Conservation (phyloP, 306 rosid genomes). For the Notholithocarpus densiflorus region DNA sequence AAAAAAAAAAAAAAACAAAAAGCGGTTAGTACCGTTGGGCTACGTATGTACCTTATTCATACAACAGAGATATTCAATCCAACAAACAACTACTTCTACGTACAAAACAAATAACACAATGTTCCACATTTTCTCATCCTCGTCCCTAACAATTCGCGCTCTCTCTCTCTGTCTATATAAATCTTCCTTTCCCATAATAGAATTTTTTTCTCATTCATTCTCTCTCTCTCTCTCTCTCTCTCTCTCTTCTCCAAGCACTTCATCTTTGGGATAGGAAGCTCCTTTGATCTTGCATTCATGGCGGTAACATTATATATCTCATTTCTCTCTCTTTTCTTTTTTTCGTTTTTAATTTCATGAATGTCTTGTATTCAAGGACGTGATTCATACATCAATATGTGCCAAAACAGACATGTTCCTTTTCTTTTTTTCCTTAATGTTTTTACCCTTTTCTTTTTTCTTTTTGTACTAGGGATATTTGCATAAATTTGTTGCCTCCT, state of each 20-base stretch:
- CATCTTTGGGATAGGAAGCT: constrained; percentile 10
- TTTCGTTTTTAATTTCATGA: too few relatives aligned
- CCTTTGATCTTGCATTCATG: constrained; percentile 33
- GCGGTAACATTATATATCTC: constrained; percentile 39
- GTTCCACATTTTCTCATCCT: neutral
- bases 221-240: constrained; percentile 9
- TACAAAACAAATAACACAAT: constrained; percentile 1
- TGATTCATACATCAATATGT: too few relatives aligned
- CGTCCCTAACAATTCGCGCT: neutral
- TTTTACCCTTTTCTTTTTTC: too few relatives aligned
- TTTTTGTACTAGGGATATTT: too few relatives aligned
- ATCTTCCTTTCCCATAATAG: neutral
- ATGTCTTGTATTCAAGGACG: too few relatives aligned
- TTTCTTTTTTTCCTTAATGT: too few relatives aligned
- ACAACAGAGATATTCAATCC: too few relatives aligned
- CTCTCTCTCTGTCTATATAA: neutral
- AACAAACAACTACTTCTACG: neutral
- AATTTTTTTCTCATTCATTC: neutral
- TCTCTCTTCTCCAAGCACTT: constrained; percentile 11
- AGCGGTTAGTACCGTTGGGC: too few relatives aligned
- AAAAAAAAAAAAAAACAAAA: neutral
- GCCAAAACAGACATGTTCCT: too few relatives aligned
- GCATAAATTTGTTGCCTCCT: too few relatives aligned
- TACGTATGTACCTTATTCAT: too few relatives aligned
- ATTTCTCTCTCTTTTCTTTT: neutral